Conservation (phyloP, 495 filamentous ascomycete species). For the Trichoderma orchidacearum region DNA sequence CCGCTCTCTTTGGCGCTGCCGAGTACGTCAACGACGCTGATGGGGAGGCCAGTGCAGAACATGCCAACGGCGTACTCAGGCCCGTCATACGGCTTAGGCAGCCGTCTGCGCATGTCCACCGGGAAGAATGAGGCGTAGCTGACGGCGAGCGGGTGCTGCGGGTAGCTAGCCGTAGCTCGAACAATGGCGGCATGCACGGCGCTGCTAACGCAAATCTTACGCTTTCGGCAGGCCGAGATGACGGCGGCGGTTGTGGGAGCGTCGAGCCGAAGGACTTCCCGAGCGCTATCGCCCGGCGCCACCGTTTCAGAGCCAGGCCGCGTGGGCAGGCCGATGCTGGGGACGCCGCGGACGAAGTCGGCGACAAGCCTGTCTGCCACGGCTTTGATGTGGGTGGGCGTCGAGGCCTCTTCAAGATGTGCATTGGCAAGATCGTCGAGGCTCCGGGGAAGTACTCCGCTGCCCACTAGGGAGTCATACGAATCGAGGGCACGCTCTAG, state of each 20-base stretch:
- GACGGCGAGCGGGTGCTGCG: slow-evolving; percentile 3
- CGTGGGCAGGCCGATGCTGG: neutral
- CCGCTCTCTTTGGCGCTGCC: neutral
- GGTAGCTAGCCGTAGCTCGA: slow-evolving; percentile 4
- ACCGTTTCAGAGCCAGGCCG: neutral
- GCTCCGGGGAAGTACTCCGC: neutral
- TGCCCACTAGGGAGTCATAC: neutral
- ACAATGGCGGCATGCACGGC: slow-evolving; percentile 12
- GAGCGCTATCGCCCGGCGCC: neutral
- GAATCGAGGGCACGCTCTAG: neutral
- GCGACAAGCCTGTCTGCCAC: neutral
- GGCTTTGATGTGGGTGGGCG: neutral
- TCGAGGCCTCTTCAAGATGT: neutral
- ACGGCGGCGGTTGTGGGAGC: neutral
- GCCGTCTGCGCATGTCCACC: slow-evolving; percentile 7
- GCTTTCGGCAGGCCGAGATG: neutral
- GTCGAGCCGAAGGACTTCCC: neutral
- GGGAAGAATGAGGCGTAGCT: slow-evolving; percentile 8
- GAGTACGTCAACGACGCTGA: slow-evolving; percentile 8
- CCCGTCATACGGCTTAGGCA: neutral
- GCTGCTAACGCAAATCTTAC: slow-evolving; percentile 6
- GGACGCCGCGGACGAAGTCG: neutral
- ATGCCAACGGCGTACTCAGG: neutral
- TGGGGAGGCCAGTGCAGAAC: slow-evolving; percentile 11
- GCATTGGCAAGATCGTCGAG: neutral